Evolutionary conservation across 768 basidiomycete genomes (phyloP), one percentile per base, ranked within the genome.

Genomic region (Pisolithus marmoratus): DNA sequence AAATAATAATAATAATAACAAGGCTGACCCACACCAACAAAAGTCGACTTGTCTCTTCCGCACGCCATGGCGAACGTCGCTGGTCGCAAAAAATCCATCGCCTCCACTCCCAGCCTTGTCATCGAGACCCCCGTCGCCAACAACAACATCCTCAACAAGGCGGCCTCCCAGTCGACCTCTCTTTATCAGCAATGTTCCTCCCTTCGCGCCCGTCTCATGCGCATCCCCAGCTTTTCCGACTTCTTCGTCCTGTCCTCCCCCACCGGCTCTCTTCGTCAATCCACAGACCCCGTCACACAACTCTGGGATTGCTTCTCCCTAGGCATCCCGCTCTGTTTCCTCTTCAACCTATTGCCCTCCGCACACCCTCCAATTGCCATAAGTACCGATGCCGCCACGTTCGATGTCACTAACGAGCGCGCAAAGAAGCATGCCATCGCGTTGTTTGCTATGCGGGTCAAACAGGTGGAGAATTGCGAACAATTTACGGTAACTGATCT

Each of bases 231-330:
- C 59, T 94, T 94, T 58, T 66, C 78, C 54, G 74, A 74, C 53
- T 90, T 85, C 71, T 88, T 90, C 59, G 68, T 77, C 38, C 74
- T 85, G 53, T 78, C 84, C 8, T 72, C 80, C 8, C 63, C 76
- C 19, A 64, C 74, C 37, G 82, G 82, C 56, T 76, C 84, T 38
- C 70, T 75, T 31, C 80, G 90, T 52, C 83, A 83, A 68, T 89
- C 87, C 31, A 87, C 86, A 40, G 94, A 97, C 72, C 91, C 93
- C 36, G 95, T 99, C 61, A 85, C 87, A 44, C 90, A 93, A 67
- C 83, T 97, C 46, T 95, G 94, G 86, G 90, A 92, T 64, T 84
- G 90, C 65, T 90, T 99, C 72, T 85, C 93, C 38, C 81, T 93
- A 34, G 96, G 96, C 53, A 84, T 91, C 45, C 86, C 94, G 42